phyloP scores from a whole-genome alignment of 1,284 basidiomycete genomes.

The Cystobasidium pallidum region DNA sequence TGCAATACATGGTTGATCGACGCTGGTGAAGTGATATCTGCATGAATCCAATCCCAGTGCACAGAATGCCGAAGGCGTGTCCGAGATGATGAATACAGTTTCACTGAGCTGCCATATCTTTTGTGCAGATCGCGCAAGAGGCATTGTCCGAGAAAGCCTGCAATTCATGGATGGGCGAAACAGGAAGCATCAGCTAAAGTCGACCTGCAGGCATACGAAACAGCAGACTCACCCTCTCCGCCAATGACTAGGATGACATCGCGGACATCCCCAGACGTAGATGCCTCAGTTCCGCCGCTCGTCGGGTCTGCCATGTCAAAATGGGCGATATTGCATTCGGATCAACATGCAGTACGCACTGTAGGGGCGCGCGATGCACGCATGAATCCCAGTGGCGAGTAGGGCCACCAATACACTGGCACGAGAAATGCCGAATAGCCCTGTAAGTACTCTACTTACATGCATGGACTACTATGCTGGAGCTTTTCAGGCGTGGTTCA shows the following conservation, averaged over 20 bases:
- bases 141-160: slow-evolving; percentile 41
- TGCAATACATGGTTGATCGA: slow-evolving; percentile 15
- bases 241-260: slow-evolving; percentile 17
- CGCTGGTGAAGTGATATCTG: slow-evolving; percentile 36
- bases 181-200: background rate
- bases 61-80: slow-evolving; percentile 23
- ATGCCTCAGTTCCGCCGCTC: background rate
- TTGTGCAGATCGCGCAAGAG: slow-evolving; percentile 32
- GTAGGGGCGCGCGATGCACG: too few species aligned
- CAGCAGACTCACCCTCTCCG: slow-evolving; percentile 14
- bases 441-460: too few species aligned
- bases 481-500: too few species aligned
- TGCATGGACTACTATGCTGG: too few species aligned
- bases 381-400: too few species aligned
- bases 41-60: slow-evolving; percentile 31
- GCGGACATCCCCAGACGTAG: background rate
- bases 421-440: too few species aligned
- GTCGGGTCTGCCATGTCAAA: background rate
- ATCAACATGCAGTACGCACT: background rate
- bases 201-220: background rate
- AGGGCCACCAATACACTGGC: too few species aligned
- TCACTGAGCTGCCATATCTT: slow-evolving; percentile 33
- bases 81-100: slow-evolving; percentile 38
- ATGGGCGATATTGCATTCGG: background rate
- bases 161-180: background rate